Evolutionary conservation across 169 alveolate species (phyloP), one percentile per base, ranked within the genome.

Genomic region (Toxoplasma gondii): DNA sequence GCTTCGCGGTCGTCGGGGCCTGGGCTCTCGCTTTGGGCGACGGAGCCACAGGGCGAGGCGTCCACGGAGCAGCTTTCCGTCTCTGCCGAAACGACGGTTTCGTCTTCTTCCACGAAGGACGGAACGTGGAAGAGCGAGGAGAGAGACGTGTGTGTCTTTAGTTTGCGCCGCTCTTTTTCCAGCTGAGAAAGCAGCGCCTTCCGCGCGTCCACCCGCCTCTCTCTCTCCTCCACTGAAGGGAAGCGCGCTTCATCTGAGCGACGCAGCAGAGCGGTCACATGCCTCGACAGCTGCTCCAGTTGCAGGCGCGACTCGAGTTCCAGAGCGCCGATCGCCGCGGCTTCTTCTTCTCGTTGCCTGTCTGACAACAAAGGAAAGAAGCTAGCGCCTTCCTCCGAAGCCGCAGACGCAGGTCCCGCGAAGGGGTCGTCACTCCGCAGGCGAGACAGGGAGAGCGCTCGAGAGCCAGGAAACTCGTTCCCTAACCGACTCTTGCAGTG

Each of bases 241-340:
- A 74, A 16, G 39, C 43, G 84, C 84, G 39, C 45, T 44, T 31
- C 43, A 12, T 31, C 84, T n/a, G 84, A 41, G 24, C 27, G 49
- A 16, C n/a, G 39, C 17, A 9, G 84, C 43, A 34, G 84, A 41
- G n/a, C 27, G 12, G 39, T 1, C 38, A 36, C 43, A n/a, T 44
- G 44, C 84, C 84, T 41, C 84, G 84, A 74, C 9, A 74, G 44
- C 43, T 36, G 84, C 44, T 74, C 45, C 27, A 74, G 19, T 44
- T 74, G 84, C 84, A 31, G 84, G 45, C 84, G 84, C 41, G 39
- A 12, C 84, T 74, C 45, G 27, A 74, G 84, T 44, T 74, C 84
- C n/a, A 34, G 24, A 1, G 84, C 84, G 2, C 45, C 84, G 24
- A 12, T 16, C 43, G 84, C 84, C 43, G 49, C 43, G 7, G 49